These are phyloP conservation scores for Populus euphratica DNA, from an alignment of 345 rosid genomes.

Conservation along the genomic window DNA sequence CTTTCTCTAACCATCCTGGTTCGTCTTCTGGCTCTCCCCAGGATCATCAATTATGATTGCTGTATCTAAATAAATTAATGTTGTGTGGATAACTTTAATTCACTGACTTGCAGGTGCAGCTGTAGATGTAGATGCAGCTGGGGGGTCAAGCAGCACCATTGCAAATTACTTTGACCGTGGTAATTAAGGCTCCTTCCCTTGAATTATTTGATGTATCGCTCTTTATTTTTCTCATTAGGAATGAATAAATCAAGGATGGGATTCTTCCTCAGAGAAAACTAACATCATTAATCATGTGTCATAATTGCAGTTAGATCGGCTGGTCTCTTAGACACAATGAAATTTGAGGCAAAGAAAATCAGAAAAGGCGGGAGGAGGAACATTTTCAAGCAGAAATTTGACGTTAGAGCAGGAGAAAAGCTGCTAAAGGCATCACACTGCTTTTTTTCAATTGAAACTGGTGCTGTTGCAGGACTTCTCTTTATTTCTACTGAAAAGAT, in stretches of 20 bases:
- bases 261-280: neutral
- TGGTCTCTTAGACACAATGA: conserved; percentile 38
- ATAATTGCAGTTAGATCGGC: conserved; percentile 31
- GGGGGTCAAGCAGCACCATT: neutral
- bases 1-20: neutral
- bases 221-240: neutral
- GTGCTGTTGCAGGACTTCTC: conserved; percentile 48
- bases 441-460: conserved; percentile 38
- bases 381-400: conserved; percentile 39
- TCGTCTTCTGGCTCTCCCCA: neutral
- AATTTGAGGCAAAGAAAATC: conserved; percentile 39
- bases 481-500: conserved; percentile 36
- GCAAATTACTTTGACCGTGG: neutral
- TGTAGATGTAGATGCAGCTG: neutral
- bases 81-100: neutral
- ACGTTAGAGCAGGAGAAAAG: conserved; percentile 32
- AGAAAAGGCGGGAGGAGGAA: conserved; percentile 40
- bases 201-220: neutral
- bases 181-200: neutral
- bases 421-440: conserved; percentile 50
- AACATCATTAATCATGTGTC: neutral
- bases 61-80: neutral
- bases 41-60: neutral
- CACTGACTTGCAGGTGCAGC: neutral
- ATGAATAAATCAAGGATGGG: neutral